Conservation (phyloP, 768 basidiomycete genomes). For the Lactarius akahatsu region DNA sequence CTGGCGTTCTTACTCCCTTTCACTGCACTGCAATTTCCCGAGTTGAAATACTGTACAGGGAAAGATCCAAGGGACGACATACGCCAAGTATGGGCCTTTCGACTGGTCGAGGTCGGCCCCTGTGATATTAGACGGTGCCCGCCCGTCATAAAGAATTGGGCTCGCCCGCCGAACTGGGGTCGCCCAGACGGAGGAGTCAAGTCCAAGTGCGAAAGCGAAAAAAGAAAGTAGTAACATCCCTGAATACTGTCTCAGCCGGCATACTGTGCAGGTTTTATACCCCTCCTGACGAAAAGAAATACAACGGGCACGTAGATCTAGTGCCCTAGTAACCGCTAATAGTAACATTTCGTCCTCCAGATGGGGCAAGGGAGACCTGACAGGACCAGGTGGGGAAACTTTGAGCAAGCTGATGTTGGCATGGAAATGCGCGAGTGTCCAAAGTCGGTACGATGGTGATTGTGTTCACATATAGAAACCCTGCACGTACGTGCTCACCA, state of each 20-base stretch:
- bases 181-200: constrained; percentile 27
- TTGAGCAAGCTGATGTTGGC: background rate
- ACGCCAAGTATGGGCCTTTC: constrained; percentile 56
- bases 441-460: background rate
- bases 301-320: background rate
- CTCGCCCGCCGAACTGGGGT: constrained; percentile 43
- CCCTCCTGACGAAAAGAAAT: background rate
- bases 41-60: background rate
- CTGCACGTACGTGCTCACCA: background rate
- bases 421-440: constrained; percentile 7
- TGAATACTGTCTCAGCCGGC: background rate
- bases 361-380: background rate
- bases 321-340: background rate
- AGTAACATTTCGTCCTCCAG: background rate
- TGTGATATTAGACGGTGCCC: constrained; percentile 47
- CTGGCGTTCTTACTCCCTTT: constrained; percentile 54
- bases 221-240: constrained; percentile 9
- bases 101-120: constrained; percentile 46
- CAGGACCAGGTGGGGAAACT: background rate
- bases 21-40: constrained; percentile 44
- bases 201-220: background rate
- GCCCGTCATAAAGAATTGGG: constrained; percentile 39
- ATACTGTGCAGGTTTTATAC: constrained; percentile 5
- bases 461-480: background rate
- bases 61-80: constrained; percentile 28